Evolutionary conservation across 768 basidiomycete genomes (phyloP), one percentile per base, ranked within the genome.

Genomic region (Jaapia argillacea): DNA sequence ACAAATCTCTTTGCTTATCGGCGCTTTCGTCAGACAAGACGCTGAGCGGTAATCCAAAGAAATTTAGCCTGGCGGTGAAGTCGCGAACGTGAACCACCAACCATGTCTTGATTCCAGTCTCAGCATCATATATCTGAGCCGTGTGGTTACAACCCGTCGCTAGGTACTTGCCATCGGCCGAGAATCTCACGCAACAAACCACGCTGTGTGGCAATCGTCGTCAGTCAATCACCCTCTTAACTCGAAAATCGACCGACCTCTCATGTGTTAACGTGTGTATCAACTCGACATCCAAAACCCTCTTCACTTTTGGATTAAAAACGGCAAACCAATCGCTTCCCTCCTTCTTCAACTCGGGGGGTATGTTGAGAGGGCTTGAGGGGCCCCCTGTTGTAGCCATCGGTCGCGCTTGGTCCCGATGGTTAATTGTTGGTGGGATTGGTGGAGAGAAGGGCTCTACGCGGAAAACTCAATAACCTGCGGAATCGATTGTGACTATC

Each of bases 71-170:
- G n/a, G n/a, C n/a, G 12, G 10, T 33, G 10, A 33, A 33, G 31
- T 33, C 10, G 31, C 10, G 16, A 33, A 33, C 10, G 16, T 10
- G 31, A 10, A 10, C 31, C 10, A 60, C 79, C 44, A 51, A 91
- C 92, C 85, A 90, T 23, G 82, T 82, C 65, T 88, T 90, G 0
- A 57, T 59, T 5, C 93, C 93, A 0, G 85, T 84, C 64, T 85
- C 85, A 22, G 85, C 85, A 58, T 97, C 90, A 59, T 87, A 97
- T 45, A 98, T 91, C 61, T 96, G 92, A 16, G 92, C 90, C 0
- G 90, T 89, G 31, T 89, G 74, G 64, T 98, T 98, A 65, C 92
- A 98, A 10, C 94, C 94, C 3, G 94, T 97, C 24, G 94, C 94
- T 24, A 97, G 75, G 48, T 72, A 81, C 60, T 87, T 90, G 21